Base-by-base conservation (phyloP, 257 asterid species). In the Solanum neorickii region DNA sequence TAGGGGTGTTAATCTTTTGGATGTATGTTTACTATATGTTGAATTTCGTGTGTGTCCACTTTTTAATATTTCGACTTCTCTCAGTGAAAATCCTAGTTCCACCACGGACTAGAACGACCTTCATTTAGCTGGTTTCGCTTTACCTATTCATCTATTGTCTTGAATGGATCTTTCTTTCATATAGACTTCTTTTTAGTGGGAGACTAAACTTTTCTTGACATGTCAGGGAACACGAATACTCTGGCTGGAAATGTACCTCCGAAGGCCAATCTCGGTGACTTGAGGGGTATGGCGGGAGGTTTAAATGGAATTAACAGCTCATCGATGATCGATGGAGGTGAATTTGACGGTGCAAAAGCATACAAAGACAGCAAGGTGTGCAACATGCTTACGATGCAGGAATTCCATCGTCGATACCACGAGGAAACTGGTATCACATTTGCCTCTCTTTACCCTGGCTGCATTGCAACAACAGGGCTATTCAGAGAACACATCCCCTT, bases 351-450 rank as follows among this genome's bases (percentile, higher is more conserved):
- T 6, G 99, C 99, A 3, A 96, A 96, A 89, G 99, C 99, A 1
- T 96, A 96, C 91, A 96, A 96, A 90, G 99, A 96, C 83, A 96
- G 99, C 93, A 96, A 96, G 74, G 98, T 96, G 82, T 96, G 99
- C 93, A 96, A 96, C 91, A 95, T 96, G 99, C 95, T 96, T 70
- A 94, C 96, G 2, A 96, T 95, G 99, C 99, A 96, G 78, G 99
- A 95, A 80, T 94, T 96, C 69, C 99, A 96, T 93, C 92, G 95
- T 1, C 94, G 98, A 15, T 95, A 92, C 92, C 98, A 96, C 12
- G 97, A 95, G 88, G 98, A 96, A 3, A 96, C 99, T 0, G 98
- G 98, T 59, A 94, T 96, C 92, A 91, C 97, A 3, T 96, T 95
- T 86, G 92, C 98, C 0, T 95, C 98, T 78, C 98, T 96, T 4